Conservation (phyloP, 768 basidiomycete genomes). For the Amanita muscaria region DNA sequence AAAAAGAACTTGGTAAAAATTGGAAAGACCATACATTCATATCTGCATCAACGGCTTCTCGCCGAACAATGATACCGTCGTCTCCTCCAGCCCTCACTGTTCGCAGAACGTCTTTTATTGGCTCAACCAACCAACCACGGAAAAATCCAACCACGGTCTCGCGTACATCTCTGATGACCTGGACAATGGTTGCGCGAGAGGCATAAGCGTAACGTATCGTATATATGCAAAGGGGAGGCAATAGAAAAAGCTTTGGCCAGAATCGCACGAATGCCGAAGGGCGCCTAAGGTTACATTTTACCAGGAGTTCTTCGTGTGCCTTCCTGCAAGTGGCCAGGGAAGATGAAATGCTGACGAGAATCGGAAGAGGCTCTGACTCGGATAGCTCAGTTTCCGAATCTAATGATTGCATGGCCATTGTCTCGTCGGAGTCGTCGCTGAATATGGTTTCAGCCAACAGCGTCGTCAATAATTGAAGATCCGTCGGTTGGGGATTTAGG, state of each 20-base stretch:
- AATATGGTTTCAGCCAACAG: conserved; percentile 8
- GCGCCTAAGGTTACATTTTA: conserved; percentile 39
- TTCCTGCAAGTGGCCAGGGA: conserved; percentile 22
- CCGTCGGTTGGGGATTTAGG: conserved; percentile 8
- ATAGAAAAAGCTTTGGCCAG: conserved; percentile 77
- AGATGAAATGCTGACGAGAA: conserved; percentile 1
- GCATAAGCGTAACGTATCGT: conserved; percentile 41
- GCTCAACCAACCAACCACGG: conserved; percentile 78
- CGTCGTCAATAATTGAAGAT: conserved; percentile 7
- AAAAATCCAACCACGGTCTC: conserved; percentile 70
- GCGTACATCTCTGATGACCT: conserved; percentile 47
- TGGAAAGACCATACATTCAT: conserved; percentile 43
- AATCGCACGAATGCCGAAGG: conserved; percentile 60
- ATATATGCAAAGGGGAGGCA: conserved; percentile 61
- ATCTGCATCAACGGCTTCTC: conserved; percentile 80
- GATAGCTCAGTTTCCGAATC: background rate
- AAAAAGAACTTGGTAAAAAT: no score
- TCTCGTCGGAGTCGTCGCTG: background rate
- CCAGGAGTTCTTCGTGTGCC: conserved; percentile 14
- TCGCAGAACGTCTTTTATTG: conserved; percentile 69
- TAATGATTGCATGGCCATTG: background rate
- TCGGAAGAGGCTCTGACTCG: background rate
- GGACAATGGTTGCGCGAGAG: conserved; percentile 48
- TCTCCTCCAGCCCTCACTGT: conserved; percentile 81
- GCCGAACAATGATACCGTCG: conserved; percentile 63